Conservation (phyloP, 129 eudicot genomes). For the Dittrichia graveolens region DNA sequence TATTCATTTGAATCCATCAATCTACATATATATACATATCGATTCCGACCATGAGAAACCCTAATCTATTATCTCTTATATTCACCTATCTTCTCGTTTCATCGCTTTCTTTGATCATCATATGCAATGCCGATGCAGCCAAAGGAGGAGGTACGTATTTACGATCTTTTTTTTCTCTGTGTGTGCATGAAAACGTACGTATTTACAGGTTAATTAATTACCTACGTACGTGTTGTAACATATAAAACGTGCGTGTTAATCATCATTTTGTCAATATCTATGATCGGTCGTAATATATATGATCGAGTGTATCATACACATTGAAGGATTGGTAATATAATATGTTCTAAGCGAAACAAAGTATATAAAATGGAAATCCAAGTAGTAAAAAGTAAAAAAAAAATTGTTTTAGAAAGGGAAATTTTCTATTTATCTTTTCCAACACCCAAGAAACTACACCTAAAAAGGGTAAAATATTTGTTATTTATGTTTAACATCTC, state of each 20-base stretch:
- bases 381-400: neutral
- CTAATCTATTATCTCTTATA: slow-evolving; percentile 21
- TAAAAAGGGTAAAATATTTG: neutral
- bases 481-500: neutral
- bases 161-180: neutral
- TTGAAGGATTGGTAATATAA: no score
- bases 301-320: no score
- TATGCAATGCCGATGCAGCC: slow-evolving; percentile 30
- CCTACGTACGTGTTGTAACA: neutral
- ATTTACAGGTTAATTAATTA: neutral
- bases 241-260: no score
- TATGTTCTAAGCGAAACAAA: neutral
- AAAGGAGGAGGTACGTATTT: slow-evolving; percentile 18
- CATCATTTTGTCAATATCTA: no score
- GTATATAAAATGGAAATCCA: neutral
- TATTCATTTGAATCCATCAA: neutral
- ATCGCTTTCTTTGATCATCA: slow-evolving; percentile 26
- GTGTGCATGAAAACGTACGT: slow-evolving; percentile 9
- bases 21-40: neutral
- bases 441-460: slow-evolving; percentile 18
- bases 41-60: slow-evolving; percentile 27
- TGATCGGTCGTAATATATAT: no score
- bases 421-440: neutral
- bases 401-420: neutral
- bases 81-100: slow-evolving; percentile 29